phyloP scores from a whole-genome alignment of 139 green algal genomes.

The Volvox reticuliferus region DNA sequence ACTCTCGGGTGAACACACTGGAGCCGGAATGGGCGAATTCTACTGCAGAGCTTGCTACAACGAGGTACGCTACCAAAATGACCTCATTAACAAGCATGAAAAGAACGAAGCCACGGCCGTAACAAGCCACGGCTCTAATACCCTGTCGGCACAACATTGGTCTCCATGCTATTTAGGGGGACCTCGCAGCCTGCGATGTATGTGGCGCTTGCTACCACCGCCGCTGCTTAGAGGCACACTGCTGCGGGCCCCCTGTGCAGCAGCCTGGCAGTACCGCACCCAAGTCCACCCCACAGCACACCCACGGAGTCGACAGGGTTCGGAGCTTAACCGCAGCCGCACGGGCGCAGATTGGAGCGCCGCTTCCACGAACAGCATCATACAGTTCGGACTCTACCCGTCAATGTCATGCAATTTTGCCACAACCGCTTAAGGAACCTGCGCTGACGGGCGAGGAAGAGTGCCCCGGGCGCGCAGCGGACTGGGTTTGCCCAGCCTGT shows the following conservation, averaged over 20 bases:
- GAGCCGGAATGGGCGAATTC: neutral
- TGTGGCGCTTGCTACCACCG: conserved; percentile 11
- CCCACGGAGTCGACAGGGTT: neutral
- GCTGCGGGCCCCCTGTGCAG: neutral
- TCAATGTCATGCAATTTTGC: too few relatives aligned
- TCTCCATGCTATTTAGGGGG: neutral
- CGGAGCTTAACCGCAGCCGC: neutral
- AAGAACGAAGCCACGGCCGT: neutral
- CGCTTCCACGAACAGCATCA: too few relatives aligned
- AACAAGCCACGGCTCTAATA: neutral
- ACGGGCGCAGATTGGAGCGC: neutral
- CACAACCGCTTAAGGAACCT: too few relatives aligned
- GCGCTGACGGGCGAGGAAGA: too few relatives aligned
- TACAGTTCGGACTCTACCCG: too few relatives aligned
- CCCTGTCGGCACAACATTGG: neutral
- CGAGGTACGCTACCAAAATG: neutral
- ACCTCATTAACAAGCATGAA: neutral
- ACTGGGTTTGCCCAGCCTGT: conserved; percentile 31
- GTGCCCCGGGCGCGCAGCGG: neutral
- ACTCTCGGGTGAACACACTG: too few relatives aligned
- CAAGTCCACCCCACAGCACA: neutral
- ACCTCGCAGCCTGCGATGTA: neutral
- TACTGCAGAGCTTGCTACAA: conserved; percentile 27
- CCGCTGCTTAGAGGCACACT: neutral
- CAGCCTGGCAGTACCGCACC: neutral